phyloP scores from a whole-genome alignment of 768 basidiomycete genomes.

The Amanita pallidorosea region DNA sequence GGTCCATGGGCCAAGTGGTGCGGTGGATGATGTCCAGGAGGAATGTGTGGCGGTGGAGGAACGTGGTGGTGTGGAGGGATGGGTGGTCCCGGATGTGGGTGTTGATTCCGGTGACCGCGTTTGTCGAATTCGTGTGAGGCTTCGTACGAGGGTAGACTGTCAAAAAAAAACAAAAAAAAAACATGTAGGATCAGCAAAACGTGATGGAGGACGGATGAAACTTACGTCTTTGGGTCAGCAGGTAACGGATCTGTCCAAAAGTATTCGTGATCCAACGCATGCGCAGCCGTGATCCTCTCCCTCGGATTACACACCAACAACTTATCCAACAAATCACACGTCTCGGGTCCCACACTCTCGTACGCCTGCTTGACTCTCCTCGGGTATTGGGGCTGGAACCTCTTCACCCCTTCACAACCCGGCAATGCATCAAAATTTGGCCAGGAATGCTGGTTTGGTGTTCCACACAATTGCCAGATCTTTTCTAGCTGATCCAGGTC shows the following conservation, averaged over 20 bases:
- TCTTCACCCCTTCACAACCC: constrained; percentile 70
- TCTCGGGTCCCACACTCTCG: constrained; percentile 61
- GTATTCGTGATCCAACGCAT: constrained; percentile 88
- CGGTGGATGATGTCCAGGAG: constrained; percentile 8
- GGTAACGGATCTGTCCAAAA: constrained; percentile 90
- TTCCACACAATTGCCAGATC: constrained; percentile 86
- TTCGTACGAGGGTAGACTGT: constrained; percentile 66
- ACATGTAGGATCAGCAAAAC: neutral
- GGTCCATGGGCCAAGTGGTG: constrained; percentile 16
- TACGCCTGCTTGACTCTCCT: constrained; percentile 49
- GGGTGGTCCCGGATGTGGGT: constrained; percentile 8
- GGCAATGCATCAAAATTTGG: constrained; percentile 66
- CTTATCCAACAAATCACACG: constrained; percentile 73
- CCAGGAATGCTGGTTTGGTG: constrained; percentile 77
- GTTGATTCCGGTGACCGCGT: constrained; percentile 45
- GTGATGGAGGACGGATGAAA: constrained; percentile 5
- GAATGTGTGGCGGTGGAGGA: constrained; percentile 12
- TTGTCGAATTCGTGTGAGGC: constrained; percentile 79
- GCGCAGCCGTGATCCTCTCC: constrained; percentile 71
- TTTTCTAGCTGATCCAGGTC: constrained; percentile 89
- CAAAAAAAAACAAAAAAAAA: neutral
- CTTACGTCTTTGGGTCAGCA: constrained; percentile 73
- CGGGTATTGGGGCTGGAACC: constrained; percentile 37
- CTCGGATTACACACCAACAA: constrained; percentile 76
- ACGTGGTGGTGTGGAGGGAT: constrained; percentile 11